Conservation (phyloP, 805 yeast species). For the Groenewaldozyma tartarivorans region DNA sequence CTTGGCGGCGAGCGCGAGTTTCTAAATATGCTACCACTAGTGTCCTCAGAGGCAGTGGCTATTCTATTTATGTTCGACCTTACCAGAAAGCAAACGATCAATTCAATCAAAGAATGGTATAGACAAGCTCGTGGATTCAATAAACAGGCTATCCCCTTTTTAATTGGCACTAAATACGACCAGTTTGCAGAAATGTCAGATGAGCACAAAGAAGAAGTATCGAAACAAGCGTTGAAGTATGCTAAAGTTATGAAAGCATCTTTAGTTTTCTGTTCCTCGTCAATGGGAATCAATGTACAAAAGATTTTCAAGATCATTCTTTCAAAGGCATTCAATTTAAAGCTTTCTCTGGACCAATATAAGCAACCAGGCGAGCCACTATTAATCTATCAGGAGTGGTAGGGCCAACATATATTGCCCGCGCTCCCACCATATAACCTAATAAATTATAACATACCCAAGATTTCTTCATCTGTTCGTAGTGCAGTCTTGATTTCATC, state of each 20-base stretch:
- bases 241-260: conserved; percentile 84
- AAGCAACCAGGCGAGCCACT: conserved; percentile 86
- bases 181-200: conserved; percentile 67
- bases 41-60: conserved; percentile 86
- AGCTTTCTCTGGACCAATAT: conserved; percentile 75
- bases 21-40: conserved; percentile 90
- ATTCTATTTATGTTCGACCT: conserved; percentile 83
- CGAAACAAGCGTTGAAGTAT: conserved; percentile 71
- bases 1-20: conserved; percentile 93
- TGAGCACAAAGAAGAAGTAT: conserved; percentile 75
- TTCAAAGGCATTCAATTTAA: conserved; percentile 82
- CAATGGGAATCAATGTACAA: conserved; percentile 86
- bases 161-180: conserved; percentile 92
- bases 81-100: conserved; percentile 75
- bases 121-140: conserved; percentile 84
- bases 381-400: conserved; percentile 47
- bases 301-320: conserved; percentile 86
- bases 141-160: conserved; percentile 79
- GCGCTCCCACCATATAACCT: background rate
- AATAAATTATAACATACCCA: conserved; percentile 22
- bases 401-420: conserved; percentile 16
- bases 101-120: conserved; percentile 92
- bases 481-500: conserved; percentile 59
- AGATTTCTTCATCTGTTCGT: conserved; percentile 43
- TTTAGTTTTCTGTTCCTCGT: conserved; percentile 80